Evolutionary conservation across 805 yeast genomes (phyloP).

Genomic region (Candida sonorensis): DNA sequence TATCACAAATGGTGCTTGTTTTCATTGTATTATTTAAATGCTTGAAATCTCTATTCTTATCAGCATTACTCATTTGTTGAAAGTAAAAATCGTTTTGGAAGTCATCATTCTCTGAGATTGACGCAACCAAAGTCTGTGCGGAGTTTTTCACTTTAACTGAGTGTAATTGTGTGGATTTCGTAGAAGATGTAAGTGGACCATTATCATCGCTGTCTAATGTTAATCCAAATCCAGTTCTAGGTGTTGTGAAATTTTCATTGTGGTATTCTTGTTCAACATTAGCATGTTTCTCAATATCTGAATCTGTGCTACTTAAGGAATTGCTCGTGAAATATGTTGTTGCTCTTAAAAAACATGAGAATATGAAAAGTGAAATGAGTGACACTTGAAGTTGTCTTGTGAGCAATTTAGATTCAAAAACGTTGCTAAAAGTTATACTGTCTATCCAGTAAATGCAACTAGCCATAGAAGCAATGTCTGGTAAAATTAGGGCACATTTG

Average conservation of each 20-base stretch:
- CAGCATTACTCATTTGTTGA: no score
- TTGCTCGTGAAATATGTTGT: neutral
- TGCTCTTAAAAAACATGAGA: conserved; percentile 5
- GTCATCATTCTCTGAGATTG: conserved; percentile 6
- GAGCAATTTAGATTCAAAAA: neutral
- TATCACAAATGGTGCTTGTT: conserved; percentile 2
- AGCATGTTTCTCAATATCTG: neutral
- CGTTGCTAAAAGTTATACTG: neutral
- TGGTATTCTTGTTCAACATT: neutral
- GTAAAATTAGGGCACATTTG: conserved; percentile 1
- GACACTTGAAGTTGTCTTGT: conserved; percentile 2
- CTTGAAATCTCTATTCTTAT: no score
- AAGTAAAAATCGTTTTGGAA: conserved; percentile 1
- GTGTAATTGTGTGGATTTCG: conserved; percentile 4
- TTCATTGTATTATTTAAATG: no score
- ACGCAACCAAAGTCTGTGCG: conserved; percentile 15
- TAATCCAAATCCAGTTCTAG: no score
- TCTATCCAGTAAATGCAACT: conserved; percentile 12
- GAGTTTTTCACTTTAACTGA: conserved; percentile 12
- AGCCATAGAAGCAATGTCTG: conserved; percentile 6
- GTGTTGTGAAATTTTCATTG: no score
- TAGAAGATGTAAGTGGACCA: conserved; percentile 4
- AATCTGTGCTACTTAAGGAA: neutral
- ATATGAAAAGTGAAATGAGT: conserved; percentile 3
- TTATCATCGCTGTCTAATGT: conserved; percentile 1